Evolutionary conservation across 1,139 yeast species (phyloP).

Genomic region (Scheffersomyces parashehatae): DNA sequence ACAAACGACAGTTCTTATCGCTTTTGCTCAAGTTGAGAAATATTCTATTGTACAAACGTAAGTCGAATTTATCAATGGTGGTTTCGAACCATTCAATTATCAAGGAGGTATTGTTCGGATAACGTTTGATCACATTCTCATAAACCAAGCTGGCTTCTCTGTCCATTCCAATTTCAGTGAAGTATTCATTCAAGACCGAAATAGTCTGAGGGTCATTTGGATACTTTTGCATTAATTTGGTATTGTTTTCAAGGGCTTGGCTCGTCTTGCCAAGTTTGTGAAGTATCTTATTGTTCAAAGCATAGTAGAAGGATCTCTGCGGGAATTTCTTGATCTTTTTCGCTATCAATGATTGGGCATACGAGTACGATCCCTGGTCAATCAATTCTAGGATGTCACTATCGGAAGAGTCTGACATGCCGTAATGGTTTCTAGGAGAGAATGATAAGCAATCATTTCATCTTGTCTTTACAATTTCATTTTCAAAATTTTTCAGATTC

Average conservation of each 20-base stretch:
- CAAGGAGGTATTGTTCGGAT: conserved; percentile 46
- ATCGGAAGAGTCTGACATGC: conserved; percentile 26
- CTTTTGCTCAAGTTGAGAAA: conserved; percentile 10
- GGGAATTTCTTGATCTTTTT: conserved; percentile 59
- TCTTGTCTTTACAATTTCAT: too few species aligned
- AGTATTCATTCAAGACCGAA: conserved; percentile 44
- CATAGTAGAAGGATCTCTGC: conserved; percentile 51
- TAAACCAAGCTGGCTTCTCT: conserved; percentile 45
- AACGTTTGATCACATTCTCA: conserved; percentile 58
- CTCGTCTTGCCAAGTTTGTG: conserved; percentile 42
- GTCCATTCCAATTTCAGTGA: conserved; percentile 31
- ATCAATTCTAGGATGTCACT: conserved; percentile 43
- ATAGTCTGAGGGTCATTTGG: conserved; percentile 61
- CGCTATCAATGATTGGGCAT: conserved; percentile 52
- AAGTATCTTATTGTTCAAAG: conserved; percentile 47
- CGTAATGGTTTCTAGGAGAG: neutral
- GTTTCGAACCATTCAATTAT: conserved; percentile 50
- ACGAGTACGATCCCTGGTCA: conserved; percentile 52
- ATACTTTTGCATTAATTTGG: conserved; percentile 39
- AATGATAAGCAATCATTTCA: too few species aligned
- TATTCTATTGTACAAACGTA: conserved; percentile 10
- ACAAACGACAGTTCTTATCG: conserved; percentile 7
- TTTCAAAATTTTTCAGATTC: too few species aligned
- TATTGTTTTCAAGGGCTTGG: conserved; percentile 46
- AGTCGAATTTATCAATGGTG: conserved; percentile 37